Evolutionary conservation across 225 moss, liverwort and hornwort genomes (phyloP).

Genomic region (Neckera pumila): DNA sequence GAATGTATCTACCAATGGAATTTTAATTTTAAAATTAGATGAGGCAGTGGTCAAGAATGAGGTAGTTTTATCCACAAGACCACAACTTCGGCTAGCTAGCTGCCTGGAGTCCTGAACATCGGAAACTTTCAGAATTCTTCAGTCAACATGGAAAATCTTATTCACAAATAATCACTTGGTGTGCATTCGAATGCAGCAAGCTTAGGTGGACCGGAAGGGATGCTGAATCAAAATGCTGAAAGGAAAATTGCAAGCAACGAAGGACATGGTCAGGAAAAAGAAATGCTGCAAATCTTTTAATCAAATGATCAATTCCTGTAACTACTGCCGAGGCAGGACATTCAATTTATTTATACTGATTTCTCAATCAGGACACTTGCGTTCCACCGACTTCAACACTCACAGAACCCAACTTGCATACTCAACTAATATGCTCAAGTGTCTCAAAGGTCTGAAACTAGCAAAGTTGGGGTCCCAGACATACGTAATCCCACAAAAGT

Average conservation of each 20-base stretch:
- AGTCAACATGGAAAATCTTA: neutral
- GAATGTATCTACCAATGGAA: neutral
- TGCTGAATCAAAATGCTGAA: neutral
- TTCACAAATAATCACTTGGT: neutral
- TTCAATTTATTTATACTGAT: neutral
- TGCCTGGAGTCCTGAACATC: neutral
- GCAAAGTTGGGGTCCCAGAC: neutral
- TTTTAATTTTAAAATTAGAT: neutral
- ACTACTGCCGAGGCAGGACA: neutral
- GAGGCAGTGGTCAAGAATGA: neutral
- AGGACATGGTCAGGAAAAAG: neutral
- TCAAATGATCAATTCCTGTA: neutral
- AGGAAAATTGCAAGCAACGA: neutral
- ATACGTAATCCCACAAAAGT: neutral
- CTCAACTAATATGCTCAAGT: neutral
- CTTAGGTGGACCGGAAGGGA: too few relatives aligned
- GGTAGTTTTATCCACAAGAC: neutral
- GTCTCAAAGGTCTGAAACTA: neutral
- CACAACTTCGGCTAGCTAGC: neutral
- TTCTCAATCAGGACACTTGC: neutral
- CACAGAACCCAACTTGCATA: neutral
- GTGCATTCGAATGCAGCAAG: neutral
- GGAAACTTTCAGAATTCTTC: neutral
- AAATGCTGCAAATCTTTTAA: too few relatives aligned
- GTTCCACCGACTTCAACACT: neutral